A percentile compares a stretch with the other conserved stretches of the same genome.
Evolutionary conservation across 805 yeast species (phyloP).

Genomic region (Yamadazyma nakazawae): DNA sequence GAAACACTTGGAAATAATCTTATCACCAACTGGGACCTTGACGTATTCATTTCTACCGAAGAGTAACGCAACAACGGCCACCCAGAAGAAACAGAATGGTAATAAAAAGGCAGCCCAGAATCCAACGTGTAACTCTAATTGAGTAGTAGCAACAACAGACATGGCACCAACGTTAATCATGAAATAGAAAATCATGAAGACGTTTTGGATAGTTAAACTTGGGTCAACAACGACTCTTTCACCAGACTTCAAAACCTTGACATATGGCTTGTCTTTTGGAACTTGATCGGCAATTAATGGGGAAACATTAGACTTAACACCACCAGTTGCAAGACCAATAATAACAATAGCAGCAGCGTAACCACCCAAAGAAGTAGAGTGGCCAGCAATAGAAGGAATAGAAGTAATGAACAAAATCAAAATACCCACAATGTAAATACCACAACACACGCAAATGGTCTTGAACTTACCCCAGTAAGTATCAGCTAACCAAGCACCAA

Average conservation of each 20-base stretch:
- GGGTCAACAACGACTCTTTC: constrained; percentile 54
- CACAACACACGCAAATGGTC: constrained; percentile 60
- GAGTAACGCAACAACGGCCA: constrained; percentile 50
- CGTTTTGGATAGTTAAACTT: constrained; percentile 64
- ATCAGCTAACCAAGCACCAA: constrained; percentile 76
- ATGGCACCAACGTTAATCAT: constrained; percentile 75
- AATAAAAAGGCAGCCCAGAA: constrained; percentile 74
- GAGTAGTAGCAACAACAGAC: constrained; percentile 73
- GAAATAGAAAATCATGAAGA: constrained; percentile 73
- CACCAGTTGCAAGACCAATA: constrained; percentile 77
- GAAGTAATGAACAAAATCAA: constrained; percentile 67
- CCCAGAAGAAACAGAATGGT: constrained; percentile 58
- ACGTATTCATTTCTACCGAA: constrained; percentile 56
- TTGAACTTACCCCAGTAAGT: constrained; percentile 69
- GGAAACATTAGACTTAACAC: constrained; percentile 74
- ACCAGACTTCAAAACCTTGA: constrained; percentile 37
- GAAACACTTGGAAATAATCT: constrained; percentile 55
- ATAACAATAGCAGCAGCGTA: constrained; percentile 52
- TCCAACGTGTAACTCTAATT: constrained; percentile 62
- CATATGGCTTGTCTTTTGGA: constrained; percentile 38
- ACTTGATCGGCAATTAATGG: constrained; percentile 68
- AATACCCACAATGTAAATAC: constrained; percentile 59
- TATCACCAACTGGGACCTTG: constrained; percentile 59
- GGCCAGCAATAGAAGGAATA: constrained; percentile 52
- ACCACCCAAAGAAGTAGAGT: constrained; percentile 60